phyloP scores from a whole-genome alignment of 345 rosid genomes.

The Eucalyptus sp. region DNA sequence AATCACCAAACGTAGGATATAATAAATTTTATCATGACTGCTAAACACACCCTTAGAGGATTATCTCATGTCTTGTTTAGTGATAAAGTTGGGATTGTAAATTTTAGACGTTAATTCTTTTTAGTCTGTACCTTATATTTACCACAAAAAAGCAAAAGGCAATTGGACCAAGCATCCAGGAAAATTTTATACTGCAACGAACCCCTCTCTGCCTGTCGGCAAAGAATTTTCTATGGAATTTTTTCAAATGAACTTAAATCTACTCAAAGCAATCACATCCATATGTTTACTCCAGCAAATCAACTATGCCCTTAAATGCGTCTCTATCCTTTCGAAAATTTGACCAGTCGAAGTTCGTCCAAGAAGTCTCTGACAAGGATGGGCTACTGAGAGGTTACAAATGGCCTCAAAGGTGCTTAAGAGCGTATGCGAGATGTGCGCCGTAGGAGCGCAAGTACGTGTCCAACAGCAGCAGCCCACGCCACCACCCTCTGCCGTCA shows the following conservation, averaged over 20 bases:
- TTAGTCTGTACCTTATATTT: too few relatives aligned
- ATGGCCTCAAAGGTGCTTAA: too few relatives aligned
- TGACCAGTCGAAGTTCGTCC: background rate
- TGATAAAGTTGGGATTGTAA: too few relatives aligned
- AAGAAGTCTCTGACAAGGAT: too few relatives aligned
- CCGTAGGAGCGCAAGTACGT: too few relatives aligned
- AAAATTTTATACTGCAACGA: background rate
- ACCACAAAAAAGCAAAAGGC: background rate
- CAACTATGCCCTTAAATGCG: background rate
- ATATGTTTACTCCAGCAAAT: background rate
- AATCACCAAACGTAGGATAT: fast-evolving
- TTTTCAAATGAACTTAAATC: background rate
- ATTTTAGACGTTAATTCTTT: too few relatives aligned
- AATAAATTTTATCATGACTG: fast-evolving
- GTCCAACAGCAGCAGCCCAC: too few relatives aligned
- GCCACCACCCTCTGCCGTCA: too few relatives aligned
- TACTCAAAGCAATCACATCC: background rate
- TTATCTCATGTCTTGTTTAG: too few relatives aligned
- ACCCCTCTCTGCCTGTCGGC: background rate
- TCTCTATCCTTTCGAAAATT: background rate
- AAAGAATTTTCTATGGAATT: background rate
- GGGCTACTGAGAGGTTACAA: too few relatives aligned
- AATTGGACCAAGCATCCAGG: background rate
- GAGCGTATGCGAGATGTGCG: too few relatives aligned
- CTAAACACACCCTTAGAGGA: too few relatives aligned